Evolutionary conservation across 108 stramenopile genomes (phyloP).

Genomic region (Conticribra weissflogii): DNA sequence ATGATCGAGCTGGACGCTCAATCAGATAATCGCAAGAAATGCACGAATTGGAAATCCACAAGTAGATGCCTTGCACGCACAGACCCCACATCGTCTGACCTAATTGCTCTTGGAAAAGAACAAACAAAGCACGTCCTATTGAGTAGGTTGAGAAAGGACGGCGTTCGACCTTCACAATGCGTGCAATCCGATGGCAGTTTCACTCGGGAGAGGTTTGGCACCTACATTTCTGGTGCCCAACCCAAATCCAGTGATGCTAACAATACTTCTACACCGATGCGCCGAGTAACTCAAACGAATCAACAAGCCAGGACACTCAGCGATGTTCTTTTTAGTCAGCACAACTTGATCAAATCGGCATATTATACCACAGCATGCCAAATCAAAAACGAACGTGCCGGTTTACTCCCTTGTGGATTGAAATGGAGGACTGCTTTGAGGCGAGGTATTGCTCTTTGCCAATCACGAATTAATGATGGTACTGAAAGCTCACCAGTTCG

Average conservation of each 20-base stretch:
- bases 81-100: slow-evolving; percentile 72
- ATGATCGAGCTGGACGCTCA: slow-evolving; percentile 25
- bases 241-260: slow-evolving; percentile 1
- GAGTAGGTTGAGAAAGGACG: slow-evolving; percentile 57
- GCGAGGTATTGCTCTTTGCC: slow-evolving; percentile 48
- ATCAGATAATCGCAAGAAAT: slow-evolving; percentile 7
- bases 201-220: slow-evolving; percentile 45
- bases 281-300: slow-evolving; percentile 21
- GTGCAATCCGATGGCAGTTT: slow-evolving; percentile 58
- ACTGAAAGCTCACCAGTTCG: slow-evolving; percentile 7
- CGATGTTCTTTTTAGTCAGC: slow-evolving; percentile 59
- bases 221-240: slow-evolving; percentile 9
- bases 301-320: slow-evolving; percentile 61
- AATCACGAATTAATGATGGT: slow-evolving; percentile 7
- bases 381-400: neutral
- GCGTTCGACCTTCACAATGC: slow-evolving; percentile 58
- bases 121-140: slow-evolving; percentile 76
- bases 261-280: slow-evolving; percentile 6
- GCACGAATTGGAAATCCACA: slow-evolving; percentile 51
- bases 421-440: slow-evolving; percentile 66
- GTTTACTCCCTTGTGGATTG: slow-evolving; percentile 60
- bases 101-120: slow-evolving; percentile 72
- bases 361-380: slow-evolving; percentile 7
- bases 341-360: slow-evolving; percentile 21
- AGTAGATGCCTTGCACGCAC: slow-evolving; percentile 79